Evolutionary conservation across 768 basidiomycete species (phyloP).

Genomic region (Macrolepiota dolichaula): DNA sequence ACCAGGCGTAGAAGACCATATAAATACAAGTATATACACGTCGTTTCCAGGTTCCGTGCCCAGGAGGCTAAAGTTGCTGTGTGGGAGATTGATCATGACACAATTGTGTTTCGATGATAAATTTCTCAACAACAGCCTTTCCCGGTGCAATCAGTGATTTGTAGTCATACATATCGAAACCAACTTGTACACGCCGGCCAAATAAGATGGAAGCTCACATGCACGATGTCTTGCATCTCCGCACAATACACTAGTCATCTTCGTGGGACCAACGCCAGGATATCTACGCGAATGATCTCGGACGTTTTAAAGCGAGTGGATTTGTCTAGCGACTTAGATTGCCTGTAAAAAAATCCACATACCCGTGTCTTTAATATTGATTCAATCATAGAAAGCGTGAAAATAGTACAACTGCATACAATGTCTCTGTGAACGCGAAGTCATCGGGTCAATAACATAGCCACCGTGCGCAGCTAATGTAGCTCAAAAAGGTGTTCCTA

Average conservation of each 20-base stretch:
- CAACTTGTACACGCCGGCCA: constrained; percentile 17
- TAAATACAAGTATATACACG: background rate
- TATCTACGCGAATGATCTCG: background rate
- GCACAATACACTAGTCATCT: background rate
- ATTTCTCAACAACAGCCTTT: background rate
- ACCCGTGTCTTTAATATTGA: constrained; percentile 28
- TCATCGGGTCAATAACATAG: background rate
- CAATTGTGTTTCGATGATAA: background rate
- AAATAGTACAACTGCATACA: constrained; percentile 27
- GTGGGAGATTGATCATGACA: background rate
- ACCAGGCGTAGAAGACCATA: background rate
- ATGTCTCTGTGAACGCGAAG: constrained; percentile 28
- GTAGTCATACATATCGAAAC: background rate
- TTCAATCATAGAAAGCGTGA: constrained; percentile 28
- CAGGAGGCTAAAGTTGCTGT: background rate
- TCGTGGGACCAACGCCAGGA: constrained; percentile 1
- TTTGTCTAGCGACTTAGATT: background rate
- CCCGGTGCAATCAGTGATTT: background rate
- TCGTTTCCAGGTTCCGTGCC: background rate
- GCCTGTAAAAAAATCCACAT: constrained; percentile 36
- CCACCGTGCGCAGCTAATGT: background rate
- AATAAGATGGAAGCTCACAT: constrained; percentile 10
- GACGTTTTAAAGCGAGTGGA: background rate
- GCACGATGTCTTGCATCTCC: background rate
- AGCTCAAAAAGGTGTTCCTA: background rate